phyloP scores from a whole-genome alignment of 257 asterid species.

The Lantana camara region DNA sequence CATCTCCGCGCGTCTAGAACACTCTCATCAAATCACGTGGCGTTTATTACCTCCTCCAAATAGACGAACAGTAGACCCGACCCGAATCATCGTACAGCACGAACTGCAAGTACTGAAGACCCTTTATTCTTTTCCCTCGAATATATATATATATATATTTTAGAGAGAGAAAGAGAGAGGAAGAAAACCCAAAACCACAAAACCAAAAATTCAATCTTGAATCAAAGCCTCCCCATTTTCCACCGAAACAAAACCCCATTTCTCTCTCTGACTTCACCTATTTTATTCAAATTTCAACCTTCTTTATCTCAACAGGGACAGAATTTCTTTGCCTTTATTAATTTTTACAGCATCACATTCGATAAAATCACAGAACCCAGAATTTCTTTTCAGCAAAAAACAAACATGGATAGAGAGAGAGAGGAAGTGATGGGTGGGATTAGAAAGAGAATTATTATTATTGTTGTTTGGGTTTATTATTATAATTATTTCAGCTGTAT shows the following conservation, averaged over 20 bases:
- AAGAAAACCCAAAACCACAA: constrained; percentile 33
- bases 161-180: constrained; percentile 30
- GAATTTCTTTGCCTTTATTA: constrained; percentile 1
- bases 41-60: neutral
- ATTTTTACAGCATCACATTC: constrained; percentile 45
- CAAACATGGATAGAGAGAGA: constrained; percentile 32
- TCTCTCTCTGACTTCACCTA: constrained; percentile 25
- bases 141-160: no score
- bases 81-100: constrained; percentile 32
- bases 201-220: constrained; percentile 44
- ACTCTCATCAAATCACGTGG: constrained; percentile 11
- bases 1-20: constrained; percentile 11
- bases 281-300: constrained; percentile 37
- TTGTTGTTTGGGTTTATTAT: constrained; percentile 33
- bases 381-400: constrained; percentile 29
- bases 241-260: constrained; percentile 32
- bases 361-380: constrained; percentile 32
- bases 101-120: constrained; percentile 23
- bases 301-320: constrained; percentile 31
- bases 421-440: constrained; percentile 44
- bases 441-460: constrained; percentile 45
- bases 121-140: neutral
- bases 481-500: constrained; percentile 36
- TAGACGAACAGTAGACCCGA: constrained; percentile 29
- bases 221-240: constrained; percentile 51